phyloP scores from a whole-genome alignment of 1,139 yeast genomes.

The Zygosaccharomyces sapae region DNA sequence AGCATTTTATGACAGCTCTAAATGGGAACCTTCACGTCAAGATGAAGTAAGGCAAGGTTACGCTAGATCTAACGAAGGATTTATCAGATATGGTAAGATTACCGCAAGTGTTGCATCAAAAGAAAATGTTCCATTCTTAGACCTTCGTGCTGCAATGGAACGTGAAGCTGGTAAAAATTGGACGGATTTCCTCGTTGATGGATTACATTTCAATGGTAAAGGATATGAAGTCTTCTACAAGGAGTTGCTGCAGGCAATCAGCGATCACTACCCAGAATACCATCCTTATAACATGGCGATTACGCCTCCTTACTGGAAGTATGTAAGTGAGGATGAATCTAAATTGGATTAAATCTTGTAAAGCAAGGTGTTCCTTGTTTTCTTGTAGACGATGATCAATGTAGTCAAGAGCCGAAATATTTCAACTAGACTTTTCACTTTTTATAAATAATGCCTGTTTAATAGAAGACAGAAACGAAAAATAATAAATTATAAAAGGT shows the following conservation, averaged over 20 bases:
- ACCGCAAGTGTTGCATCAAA: conserved; percentile 45
- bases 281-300: conserved; percentile 39
- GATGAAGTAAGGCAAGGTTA: conserved; percentile 38
- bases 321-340: conserved; percentile 29
- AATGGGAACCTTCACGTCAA: conserved; percentile 36
- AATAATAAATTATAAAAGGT: not conserved
- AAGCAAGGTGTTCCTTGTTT: not conserved
- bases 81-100: conserved; percentile 48
- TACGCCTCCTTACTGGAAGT: conserved; percentile 42
- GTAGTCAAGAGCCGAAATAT: not conserved
- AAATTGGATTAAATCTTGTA: conserved; percentile 13
- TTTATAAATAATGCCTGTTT: not conserved
- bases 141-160: conserved; percentile 47
- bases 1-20: conserved; percentile 48
- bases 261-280: conserved; percentile 45
- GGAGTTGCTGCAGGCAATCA: conserved; percentile 42
- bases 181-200: conserved; percentile 46
- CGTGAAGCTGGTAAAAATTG: conserved; percentile 26
- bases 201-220: conserved; percentile 62
- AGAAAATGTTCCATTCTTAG: conserved; percentile 48
- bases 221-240: conserved; percentile 55
- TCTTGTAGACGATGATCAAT: not conserved
- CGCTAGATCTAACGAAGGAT: conserved; percentile 41
- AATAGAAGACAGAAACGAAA: not conserved
- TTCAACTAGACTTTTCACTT: not conserved